Evolutionary conservation across 2,329 filamentous ascomycete genomes (phyloP), one percentile per base, ranked within the genome.

Genomic region (Pseudovirgaria hyperparasitica): DNA sequence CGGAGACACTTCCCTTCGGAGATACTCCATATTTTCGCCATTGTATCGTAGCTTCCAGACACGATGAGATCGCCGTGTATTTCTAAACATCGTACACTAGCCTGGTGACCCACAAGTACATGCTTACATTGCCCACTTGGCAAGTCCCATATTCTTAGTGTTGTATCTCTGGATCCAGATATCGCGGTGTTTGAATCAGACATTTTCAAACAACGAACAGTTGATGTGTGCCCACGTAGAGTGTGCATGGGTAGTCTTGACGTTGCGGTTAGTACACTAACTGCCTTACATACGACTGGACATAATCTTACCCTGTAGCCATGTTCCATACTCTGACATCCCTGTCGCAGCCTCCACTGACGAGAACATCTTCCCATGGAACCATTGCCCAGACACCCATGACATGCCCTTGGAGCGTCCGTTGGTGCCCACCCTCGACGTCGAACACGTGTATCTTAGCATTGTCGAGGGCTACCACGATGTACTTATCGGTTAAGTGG

Each of bases 381-480:
- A 98, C 85, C 87, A 98, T 96, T 25, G 90, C 90, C 90, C 90
- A 98, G 12, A 98, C 90, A 21, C 90, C 90, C 90, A 98, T 98
- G 23, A 96, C 82, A 58, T 98, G 90, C 8, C 90, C 90, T 47
- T 90, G 79, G 16, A 98, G 61, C 3, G 84, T 93, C 50, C 85
- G 82, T 42, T 92, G 76, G 37, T 84, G 75, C 41, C 85, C 76
- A 18, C 90, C 90, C 39, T 90, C 74, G 1, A 84, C 86, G 51
- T 96, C 82, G 49, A 96, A 98, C 15, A 98, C 86, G 54, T 98
- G 90, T 23, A 98, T 98, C 62, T 92, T 92, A 19, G 90, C 87
- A 55, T 96, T 98, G 61, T 98, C 90, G 36, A 98, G 69, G 26
- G 90, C 90, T 37, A 96, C 85, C 25, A 98, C 85, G 45, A 98